phyloP scores from a whole-genome alignment of 495 filamentous ascomycete genomes.

The Immersiella caudata region DNA sequence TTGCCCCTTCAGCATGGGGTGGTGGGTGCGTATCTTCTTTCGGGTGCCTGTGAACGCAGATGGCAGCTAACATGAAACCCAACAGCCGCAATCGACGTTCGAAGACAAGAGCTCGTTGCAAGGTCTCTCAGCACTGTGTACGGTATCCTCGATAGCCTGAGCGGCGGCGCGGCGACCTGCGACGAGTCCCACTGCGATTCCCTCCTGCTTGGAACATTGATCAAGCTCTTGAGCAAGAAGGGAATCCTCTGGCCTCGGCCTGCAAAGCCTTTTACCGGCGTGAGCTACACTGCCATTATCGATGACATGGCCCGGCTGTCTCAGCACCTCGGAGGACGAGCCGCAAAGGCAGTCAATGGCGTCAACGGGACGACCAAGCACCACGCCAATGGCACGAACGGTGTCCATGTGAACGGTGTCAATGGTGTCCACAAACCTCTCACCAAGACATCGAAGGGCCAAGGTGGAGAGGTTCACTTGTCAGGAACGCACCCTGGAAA shows the following conservation, averaged over 20 bases:
- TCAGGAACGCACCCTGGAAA: too few relatives aligned
- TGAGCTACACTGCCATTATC: neutral
- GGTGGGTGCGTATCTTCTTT: neutral
- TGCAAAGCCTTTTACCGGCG: slow-evolving; percentile 1
- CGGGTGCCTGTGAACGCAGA: too few relatives aligned
- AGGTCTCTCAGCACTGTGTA: neutral
- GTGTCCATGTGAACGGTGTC: slow-evolving; percentile 1
- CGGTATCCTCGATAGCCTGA: neutral
- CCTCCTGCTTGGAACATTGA: slow-evolving; percentile 1
- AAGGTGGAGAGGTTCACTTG: too few relatives aligned
- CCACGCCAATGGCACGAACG: neutral
- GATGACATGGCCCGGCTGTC: neutral
- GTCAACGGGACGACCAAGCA: neutral
- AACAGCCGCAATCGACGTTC: neutral
- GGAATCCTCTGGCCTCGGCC: slow-evolving; percentile 6
- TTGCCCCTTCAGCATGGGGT: neutral
- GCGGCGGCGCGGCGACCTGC: neutral
- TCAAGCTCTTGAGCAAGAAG: slow-evolving; percentile 5
- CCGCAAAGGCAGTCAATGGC: neutral
- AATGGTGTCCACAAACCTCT: neutral
- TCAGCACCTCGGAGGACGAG: neutral
- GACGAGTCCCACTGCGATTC: slow-evolving; percentile 1
- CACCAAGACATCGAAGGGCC: neutral
- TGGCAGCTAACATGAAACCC: too few relatives aligned
- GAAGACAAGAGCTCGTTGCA: neutral